A percentile compares a stretch with the other conserved stretches of the same genome.
phyloP scores from a whole-genome alignment of 306 rosid species.

The Ammopiptanthus mongolicus region DNA sequence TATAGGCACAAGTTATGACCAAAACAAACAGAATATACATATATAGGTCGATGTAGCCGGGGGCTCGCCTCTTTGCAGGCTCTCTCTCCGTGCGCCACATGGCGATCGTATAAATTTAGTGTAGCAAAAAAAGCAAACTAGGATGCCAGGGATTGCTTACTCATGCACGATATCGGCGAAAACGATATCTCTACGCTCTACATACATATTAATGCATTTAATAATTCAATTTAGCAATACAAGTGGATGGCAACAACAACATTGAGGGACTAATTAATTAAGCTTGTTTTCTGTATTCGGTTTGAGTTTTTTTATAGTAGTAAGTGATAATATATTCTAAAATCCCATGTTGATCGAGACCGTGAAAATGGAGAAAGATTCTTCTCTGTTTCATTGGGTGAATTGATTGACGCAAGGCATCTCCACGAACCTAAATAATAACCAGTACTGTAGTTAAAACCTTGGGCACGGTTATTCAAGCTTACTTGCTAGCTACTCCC shows the following conservation, averaged over 20 bases:
- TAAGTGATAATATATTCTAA: conserved; percentile 13
- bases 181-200: conserved; percentile 10
- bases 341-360: conserved; percentile 26
- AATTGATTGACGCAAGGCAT: conserved; percentile 25
- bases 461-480: conserved; percentile 5
- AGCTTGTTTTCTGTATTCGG: background rate
- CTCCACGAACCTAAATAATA: conserved; percentile 17
- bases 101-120: conserved; percentile 18
- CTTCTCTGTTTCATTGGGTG: conserved; percentile 30
- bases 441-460: conserved; percentile 29
- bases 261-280: background rate
- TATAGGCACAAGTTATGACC: background rate
- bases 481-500: too few species aligned
- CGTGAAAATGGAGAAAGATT: conserved; percentile 36
- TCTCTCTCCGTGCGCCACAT: conserved; percentile 27
- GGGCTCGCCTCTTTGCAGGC: background rate
- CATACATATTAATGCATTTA: background rate
- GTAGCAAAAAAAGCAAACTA: background rate
- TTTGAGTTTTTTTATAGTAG: background rate
- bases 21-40: conserved; percentile 7
- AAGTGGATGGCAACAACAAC: conserved; percentile 13
- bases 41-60: background rate
- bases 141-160: conserved; percentile 9
- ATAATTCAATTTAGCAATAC: background rate
- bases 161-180: conserved; percentile 32